Conservation (phyloP, 2,329 filamentous ascomycete species). For the Lecanicillium sp. region DNA sequence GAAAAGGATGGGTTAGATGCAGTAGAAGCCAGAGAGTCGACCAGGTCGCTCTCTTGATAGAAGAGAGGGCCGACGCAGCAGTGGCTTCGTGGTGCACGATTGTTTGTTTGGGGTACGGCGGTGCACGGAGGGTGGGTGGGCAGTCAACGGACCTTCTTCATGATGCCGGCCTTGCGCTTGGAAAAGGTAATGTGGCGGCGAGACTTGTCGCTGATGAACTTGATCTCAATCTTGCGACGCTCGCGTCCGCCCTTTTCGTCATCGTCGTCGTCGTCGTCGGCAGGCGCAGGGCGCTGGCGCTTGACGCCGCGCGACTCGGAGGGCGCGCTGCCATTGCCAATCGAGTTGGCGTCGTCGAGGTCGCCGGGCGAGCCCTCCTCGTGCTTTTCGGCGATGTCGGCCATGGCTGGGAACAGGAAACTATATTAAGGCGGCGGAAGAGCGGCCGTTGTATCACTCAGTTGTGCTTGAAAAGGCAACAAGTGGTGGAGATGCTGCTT, state of each 20-base stretch:
- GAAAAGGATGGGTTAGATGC: neutral
- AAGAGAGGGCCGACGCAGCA: neutral
- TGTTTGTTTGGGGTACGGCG: too few relatives aligned
- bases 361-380: slow-evolving; percentile 68
- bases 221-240: slow-evolving; percentile 99
- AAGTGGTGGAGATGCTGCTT: slow-evolving; percentile 56
- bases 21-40: neutral
- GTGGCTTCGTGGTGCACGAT: too few relatives aligned
- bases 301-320: slow-evolving; percentile 77
- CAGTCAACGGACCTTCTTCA: slow-evolving; percentile 98
- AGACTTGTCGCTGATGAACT: slow-evolving; percentile 99
- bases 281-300: slow-evolving; percentile 72
- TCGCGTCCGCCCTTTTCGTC: slow-evolving; percentile 97
- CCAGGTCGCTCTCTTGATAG: neutral
- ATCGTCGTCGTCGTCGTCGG: slow-evolving; percentile 94
- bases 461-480: slow-evolving; percentile 40
- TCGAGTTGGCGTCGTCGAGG: slow-evolving; percentile 62
- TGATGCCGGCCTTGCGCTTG: slow-evolving; percentile 98
- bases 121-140: too few relatives aligned
- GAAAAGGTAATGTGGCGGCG: slow-evolving; percentile 99
- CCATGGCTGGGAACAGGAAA: slow-evolving; percentile 44
- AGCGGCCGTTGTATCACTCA: slow-evolving; percentile 31
- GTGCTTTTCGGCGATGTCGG: slow-evolving; percentile 73
- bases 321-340: slow-evolving; percentile 64
- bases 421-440: slow-evolving; percentile 9